Evolutionary conservation across 31 red algal genomes (phyloP).

Genomic region (Porphyra umbilicalis): DNA sequence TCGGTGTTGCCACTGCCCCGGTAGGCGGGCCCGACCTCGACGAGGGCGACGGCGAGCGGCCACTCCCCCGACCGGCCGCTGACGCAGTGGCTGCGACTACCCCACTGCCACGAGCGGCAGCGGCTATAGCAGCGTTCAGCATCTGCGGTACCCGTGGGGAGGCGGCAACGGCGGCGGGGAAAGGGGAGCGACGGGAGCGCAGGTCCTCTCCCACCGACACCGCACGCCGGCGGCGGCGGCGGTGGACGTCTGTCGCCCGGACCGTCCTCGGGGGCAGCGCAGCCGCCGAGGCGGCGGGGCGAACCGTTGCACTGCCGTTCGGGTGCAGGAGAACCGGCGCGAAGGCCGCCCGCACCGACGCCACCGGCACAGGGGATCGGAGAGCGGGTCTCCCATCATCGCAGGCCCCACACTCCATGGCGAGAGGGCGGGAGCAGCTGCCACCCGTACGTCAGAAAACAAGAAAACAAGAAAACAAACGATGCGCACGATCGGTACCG

Average conservation of each 20-base stretch:
- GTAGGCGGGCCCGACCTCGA: neutral
- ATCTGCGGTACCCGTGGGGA: neutral
- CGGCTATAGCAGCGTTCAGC: too few species aligned
- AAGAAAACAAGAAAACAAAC: neutral
- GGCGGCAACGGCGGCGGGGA: neutral
- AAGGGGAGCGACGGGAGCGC: neutral
- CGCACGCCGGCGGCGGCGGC: neutral
- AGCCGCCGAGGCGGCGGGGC: neutral
- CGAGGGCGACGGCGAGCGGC: neutral
- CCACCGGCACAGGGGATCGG: neutral
- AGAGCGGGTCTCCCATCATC: neutral
- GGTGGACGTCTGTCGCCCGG: neutral
- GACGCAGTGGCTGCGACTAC: neutral
- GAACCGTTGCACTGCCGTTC: neutral
- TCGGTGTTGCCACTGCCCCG: neutral
- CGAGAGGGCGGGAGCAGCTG: neutral
- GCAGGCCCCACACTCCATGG: neutral
- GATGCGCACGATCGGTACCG: neutral
- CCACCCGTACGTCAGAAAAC: too few species aligned
- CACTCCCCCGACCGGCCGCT: neutral
- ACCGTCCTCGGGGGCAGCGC: neutral
- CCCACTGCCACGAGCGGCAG: too few species aligned
- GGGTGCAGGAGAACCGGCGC: neutral
- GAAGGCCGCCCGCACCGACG: neutral
- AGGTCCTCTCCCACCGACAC: neutral